Conservation (phyloP, 2,329 filamentous ascomycete genomes). For the Fusarium agapanthi region DNA sequence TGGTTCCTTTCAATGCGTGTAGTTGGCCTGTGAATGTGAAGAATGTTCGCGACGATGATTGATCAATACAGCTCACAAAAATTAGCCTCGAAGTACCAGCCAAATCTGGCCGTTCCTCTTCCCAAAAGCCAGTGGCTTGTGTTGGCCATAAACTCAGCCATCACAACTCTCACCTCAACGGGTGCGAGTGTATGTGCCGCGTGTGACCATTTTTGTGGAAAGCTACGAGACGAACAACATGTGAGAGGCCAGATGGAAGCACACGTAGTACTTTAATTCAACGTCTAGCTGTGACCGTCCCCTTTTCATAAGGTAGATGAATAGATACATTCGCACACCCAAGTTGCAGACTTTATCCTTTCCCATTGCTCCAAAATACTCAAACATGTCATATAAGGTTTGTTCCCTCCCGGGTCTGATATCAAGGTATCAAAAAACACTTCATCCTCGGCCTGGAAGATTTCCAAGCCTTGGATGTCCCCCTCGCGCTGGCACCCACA, state of each 20-base stretch:
- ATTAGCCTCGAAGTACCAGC: neutral
- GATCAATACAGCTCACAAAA: neutral
- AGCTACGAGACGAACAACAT: neutral
- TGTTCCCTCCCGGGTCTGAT: slow-evolving; percentile 30
- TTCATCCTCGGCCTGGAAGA: slow-evolving; percentile 21
- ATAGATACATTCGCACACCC: slow-evolving; percentile 35
- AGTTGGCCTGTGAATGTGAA: neutral
- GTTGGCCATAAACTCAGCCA: neutral
- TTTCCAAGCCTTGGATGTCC: slow-evolving; percentile 16
- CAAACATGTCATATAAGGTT: slow-evolving; percentile 36
- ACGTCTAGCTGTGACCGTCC: slow-evolving; percentile 25
- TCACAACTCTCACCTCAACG: neutral
- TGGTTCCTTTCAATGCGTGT: slow-evolving; percentile 15
- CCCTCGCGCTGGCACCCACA: slow-evolving; percentile 8
- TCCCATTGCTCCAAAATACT: slow-evolving; percentile 39
- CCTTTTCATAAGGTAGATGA: slow-evolving; percentile 33
- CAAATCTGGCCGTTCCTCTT: neutral
- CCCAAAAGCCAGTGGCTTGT: neutral
- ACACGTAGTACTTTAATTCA: slow-evolving; percentile 38
- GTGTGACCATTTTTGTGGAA: slow-evolving; percentile 2
- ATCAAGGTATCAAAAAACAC: slow-evolving; percentile 41
- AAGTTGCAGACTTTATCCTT: slow-evolving; percentile 39
- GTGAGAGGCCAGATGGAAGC: slow-evolving; percentile 10
- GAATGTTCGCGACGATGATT: neutral
- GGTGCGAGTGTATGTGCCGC: neutral